phyloP scores from a whole-genome alignment of 2,329 filamentous ascomycete species.

The Geosmithia morbida region DNA sequence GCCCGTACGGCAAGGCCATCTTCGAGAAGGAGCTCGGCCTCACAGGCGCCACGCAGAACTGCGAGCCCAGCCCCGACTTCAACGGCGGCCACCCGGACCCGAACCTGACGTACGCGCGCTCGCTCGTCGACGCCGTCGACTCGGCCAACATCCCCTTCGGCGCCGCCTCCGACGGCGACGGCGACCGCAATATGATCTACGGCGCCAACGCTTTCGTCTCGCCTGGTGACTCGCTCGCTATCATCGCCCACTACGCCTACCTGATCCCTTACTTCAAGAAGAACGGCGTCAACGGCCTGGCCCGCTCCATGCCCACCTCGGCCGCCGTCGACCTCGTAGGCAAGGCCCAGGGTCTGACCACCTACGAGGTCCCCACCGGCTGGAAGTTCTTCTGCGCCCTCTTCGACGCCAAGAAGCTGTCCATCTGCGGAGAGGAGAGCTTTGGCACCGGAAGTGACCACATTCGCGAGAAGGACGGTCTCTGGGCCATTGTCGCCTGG shows the following conservation, averaged over 20 bases:
- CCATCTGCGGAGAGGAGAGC: slow-evolving; percentile 96
- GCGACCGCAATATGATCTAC: slow-evolving; percentile 99
- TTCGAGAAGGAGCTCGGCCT: slow-evolving; percentile 90
- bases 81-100: slow-evolving; percentile 95
- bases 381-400: slow-evolving; percentile 99
- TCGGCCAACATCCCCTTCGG: slow-evolving; percentile 87
- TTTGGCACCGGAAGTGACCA: slow-evolving; percentile 98
- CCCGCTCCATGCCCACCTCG: slow-evolving; percentile 94
- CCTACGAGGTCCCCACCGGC: slow-evolving; percentile 94
- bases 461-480: slow-evolving; percentile 96
- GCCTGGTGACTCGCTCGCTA: slow-evolving; percentile 90
- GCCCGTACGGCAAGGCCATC: slow-evolving; percentile 86
- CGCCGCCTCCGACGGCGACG: slow-evolving; percentile 90
- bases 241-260: slow-evolving; percentile 93
- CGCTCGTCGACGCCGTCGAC: slow-evolving; percentile 86
- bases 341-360: slow-evolving; percentile 79
- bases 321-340: slow-evolving; percentile 92
- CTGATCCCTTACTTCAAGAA: slow-evolving; percentile 98
- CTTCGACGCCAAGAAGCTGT: slow-evolving; percentile 89
- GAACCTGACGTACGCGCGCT: slow-evolving; percentile 93
- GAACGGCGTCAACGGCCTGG: slow-evolving; percentile 88
- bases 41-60: slow-evolving; percentile 71
- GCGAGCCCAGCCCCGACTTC: slow-evolving; percentile 83
- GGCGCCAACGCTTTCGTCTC: slow-evolving; percentile 93
- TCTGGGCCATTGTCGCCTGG: slow-evolving; percentile 97